Base-by-base conservation (phyloP, 306 rosid genomes). In the Fragaria nilgerrensis region DNA sequence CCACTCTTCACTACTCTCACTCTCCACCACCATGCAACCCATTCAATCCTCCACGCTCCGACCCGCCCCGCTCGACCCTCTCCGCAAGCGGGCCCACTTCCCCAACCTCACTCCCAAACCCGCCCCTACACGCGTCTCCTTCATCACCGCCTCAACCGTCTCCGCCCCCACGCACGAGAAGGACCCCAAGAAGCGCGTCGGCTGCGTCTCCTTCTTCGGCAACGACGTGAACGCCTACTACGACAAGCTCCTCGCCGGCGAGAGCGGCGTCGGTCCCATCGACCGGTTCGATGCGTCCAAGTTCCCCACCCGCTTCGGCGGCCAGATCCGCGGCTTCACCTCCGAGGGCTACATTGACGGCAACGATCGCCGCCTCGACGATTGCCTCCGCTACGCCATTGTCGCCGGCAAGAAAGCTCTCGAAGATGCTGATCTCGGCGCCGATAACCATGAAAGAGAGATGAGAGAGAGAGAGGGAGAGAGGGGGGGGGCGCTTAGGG, bases 121-220 rank as follows among this genome's bases (percentile, higher is more conserved):
- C n/a, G n/a, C n/a, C 58, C 13, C 61, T 11, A 1, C n/a, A 9
- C 78, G 78, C 43, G 81, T 87, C 49, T 84, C 92, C 32, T 75
- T 86, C 85, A 34, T 85, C 32, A 64, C 88, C n/a, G 92, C 96
- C 56, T 64, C 93, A 0, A 41, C 44, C 2, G 36, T 82, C 12
- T 80, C 97, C 2, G 87, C 97, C 1, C 99, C 98, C 0, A 89
- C 88, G 76, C 84, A 96, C 32, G 90, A 96, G 86, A 91, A 81
- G 84, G 96, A 93, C 72, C 99, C 99, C 0, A 96, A 91, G 90
- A 92, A 96, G 86, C 91, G 99, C 36, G 93, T 82, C 94, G 98
- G 98, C 0, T 86, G 90, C 3, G 97, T 93, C 7, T 91, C 99
- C 22, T 98, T 96, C 6, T 93, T 92, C 64, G 99, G 99, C 0